Evolutionary conservation across 2,329 filamentous ascomycete genomes (phyloP).

Genomic region (Lecanicillium sp.): DNA sequence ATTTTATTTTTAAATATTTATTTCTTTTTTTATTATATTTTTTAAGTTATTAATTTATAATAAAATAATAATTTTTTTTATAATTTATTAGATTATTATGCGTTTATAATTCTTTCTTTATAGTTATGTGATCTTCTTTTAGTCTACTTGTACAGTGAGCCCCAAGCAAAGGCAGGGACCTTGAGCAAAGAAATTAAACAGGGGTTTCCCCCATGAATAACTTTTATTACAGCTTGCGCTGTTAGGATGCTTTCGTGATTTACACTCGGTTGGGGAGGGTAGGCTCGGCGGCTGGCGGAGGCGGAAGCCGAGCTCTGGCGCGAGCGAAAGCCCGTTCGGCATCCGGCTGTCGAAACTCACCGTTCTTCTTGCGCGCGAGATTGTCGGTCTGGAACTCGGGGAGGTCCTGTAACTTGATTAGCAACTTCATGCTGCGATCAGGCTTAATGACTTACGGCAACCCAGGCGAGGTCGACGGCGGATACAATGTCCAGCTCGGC

Average conservation of each 20-base stretch:
- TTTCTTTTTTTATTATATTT: too few relatives aligned
- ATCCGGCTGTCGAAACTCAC: slow-evolving; percentile 2
- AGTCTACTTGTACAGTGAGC: too few relatives aligned
- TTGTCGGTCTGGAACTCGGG: background rate
- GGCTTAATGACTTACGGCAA: background rate
- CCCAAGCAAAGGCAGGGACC: too few relatives aligned
- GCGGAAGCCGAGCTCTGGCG: slow-evolving; percentile 5
- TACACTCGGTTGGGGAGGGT: background rate
- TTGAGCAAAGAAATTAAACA: background rate
- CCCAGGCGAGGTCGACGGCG: slow-evolving; percentile 10
- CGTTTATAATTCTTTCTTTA: too few relatives aligned
- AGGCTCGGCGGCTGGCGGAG: background rate
- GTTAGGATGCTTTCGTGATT: background rate
- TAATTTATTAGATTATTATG: too few relatives aligned
- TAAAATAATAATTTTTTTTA: too few relatives aligned
- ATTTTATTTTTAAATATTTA: too few relatives aligned
- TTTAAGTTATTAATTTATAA: too few relatives aligned
- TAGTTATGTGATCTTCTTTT: too few relatives aligned
- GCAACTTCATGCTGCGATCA: background rate
- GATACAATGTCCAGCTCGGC: slow-evolving; percentile 10
- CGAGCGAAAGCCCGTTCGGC: slow-evolving; percentile 8
- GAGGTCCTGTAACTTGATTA: background rate
- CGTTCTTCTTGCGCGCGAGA: background rate
- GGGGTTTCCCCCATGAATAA: background rate
- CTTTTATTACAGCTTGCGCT: background rate